Evolutionary conservation across 1,284 basidiomycete species (phyloP), one percentile per base, ranked within the genome.

Genomic region (Phellinidium pouzarii): DNA sequence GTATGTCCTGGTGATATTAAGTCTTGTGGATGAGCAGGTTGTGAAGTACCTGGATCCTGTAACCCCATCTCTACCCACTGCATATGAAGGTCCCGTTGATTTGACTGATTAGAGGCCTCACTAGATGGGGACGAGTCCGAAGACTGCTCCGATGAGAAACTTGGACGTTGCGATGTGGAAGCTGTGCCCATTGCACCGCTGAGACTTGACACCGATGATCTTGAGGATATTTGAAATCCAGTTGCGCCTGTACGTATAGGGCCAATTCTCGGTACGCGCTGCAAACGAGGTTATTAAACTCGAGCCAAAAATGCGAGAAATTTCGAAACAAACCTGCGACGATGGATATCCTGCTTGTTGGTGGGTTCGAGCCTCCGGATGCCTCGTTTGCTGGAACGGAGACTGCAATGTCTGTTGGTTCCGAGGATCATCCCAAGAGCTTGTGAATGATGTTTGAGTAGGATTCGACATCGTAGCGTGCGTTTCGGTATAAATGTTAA

Each of bases 61-160:
- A 53, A 36, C 52, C 52, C 52, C 52, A 53, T 52, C 43, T 52
- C 45, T 25, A 25, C 27, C 54, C 50, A 56, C 19, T 42, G 54
- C 31, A 52, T 41, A 27, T 47, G 54, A 29, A 44, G 25, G 31
- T 56, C 50, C 25, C 49, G 50, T 12, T 55, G 53, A 48, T 55
- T 43, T 45, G 53, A 55, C 22, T 38, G 49, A 51, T 55, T 50
- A 14, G 54, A 56, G 20, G 20, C 44, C 22, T 56, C 54, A 48
- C 54, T 56, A 19, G 54, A 56, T 48, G 54, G 54, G 43, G 54
- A 56, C 31, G 50, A 52, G 23, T 43, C 47, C n/a, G 54, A 44
- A 42, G 54, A 56, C 23, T 51, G 53, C 36, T 50, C 49, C 43
- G 53, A 47, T 29, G 45, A 47, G 36, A n/a, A 26, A n/a, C 41